Evolutionary conservation across 768 basidiomycete species (phyloP), one percentile per base, ranked within the genome.

Genomic region (Pleurotus giganteus): DNA sequence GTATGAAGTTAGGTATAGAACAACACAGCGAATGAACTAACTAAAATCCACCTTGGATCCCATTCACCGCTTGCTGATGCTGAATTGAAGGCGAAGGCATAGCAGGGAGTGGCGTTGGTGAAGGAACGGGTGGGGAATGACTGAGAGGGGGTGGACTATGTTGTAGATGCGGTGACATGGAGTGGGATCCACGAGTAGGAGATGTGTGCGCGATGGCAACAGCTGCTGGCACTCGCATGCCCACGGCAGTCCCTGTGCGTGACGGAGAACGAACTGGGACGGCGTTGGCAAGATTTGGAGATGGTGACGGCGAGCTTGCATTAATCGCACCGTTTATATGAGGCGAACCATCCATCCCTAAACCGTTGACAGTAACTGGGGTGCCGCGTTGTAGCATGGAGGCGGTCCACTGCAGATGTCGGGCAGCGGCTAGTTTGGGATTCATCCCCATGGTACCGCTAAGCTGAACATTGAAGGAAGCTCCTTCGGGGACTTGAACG

Each of bases 211-310:
- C 64, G 27, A 71, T 58, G 15, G 66, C 65, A 50, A 63, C 57
- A 21, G 66, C 57, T 39, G 79, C 63, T 68, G 66, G 11, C 69
- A 72, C 71, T 41, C 81, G 79, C n/a, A 74, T 74, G 4, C 84
- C 83, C 60, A 82, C 83, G 17, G 80, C 76, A 0, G 84, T 85
- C 2, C 84, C 79, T 9, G 78, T 76, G 21, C 83, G 77, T 15
- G 61, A 61, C 21, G 76, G 77, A 2, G 58, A 51, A 19, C 49
- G 75, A 17, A 71, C 68, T 32, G 71, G 73, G 8, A 69, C 62
- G n/a, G 71, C 60, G 55, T 78, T 72, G 13, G 64, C 60, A 24
- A 66, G 58, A 45, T 57, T 69, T n/a, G 76, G 78, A 58, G 69
- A 78, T 4, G 69, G 67, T 26, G 63, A 66, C 57, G 67, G 67